Percentiles rank a stretch among this genome's conserved stretches.
Evolutionary conservation across 495 filamentous ascomycete species (phyloP).

Genomic region (Saxophila tyrrhenica): DNA sequence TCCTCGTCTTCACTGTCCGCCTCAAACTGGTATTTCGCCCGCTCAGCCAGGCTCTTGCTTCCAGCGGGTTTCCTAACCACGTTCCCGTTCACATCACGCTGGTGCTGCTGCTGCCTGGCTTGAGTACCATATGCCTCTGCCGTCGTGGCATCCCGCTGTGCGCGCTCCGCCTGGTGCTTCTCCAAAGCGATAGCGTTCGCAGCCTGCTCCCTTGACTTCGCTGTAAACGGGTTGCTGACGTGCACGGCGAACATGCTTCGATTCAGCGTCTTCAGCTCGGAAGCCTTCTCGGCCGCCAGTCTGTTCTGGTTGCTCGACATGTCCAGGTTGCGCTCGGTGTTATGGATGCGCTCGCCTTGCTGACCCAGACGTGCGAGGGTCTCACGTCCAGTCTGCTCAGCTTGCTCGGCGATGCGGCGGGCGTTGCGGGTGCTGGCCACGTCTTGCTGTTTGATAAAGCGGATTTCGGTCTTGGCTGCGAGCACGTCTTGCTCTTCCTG

Average conservation of each 20-base stretch:
- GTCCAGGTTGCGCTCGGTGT: conserved; percentile 66
- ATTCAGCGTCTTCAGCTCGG: conserved; percentile 65
- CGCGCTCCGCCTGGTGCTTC: conserved; percentile 55
- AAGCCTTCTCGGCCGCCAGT: conserved; percentile 62
- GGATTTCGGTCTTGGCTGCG: conserved; percentile 62
- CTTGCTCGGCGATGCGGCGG: conserved; percentile 51
- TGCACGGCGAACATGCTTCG: conserved; percentile 74
- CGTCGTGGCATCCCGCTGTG: conserved; percentile 54
- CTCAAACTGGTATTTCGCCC: conserved; percentile 69
- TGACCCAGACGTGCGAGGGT: conserved; percentile 59
- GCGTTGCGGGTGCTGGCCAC: conserved; percentile 60
- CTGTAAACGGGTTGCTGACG: conserved; percentile 62
- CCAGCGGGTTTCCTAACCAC: not conserved
- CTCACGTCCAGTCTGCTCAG: conserved; percentile 57
- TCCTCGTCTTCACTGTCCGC: conserved; percentile 65
- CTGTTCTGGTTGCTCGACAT: conserved; percentile 43
- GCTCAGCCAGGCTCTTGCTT: conserved; percentile 49
- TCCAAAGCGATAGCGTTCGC: conserved; percentile 52
- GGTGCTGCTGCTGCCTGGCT: conserved; percentile 49
- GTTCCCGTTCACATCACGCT: conserved; percentile 35
- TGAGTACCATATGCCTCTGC: conserved; percentile 46
- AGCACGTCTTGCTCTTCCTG: conserved; percentile 47
- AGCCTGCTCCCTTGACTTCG: conserved; percentile 42
- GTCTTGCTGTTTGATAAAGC: conserved; percentile 63
- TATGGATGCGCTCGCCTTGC: conserved; percentile 67